These are phyloP conservation scores for Pinus albicaulis DNA, from an alignment of 75 land plant genomes.

Conservation along the genomic window DNA sequence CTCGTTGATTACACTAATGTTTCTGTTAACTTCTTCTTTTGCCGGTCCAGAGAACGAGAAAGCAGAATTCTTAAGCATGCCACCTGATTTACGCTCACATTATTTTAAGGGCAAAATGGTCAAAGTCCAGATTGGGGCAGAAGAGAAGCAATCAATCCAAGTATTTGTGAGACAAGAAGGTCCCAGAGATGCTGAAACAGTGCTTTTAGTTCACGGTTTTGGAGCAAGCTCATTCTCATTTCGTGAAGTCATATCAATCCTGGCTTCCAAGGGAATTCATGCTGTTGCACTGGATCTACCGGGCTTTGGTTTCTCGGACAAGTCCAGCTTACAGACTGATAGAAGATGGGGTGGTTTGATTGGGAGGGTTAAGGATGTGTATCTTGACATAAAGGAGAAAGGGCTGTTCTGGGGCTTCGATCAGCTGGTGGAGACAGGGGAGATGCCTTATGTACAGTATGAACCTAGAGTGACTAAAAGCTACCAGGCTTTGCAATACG, in stretches of 20 bases:
- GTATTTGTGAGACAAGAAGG: constrained; percentile 56
- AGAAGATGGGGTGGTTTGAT: constrained; percentile 21
- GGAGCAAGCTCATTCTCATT: constrained; percentile 75
- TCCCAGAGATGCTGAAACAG: constrained; percentile 34
- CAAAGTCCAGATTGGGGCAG: constrained; percentile 45
- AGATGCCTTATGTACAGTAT: constrained; percentile 29
- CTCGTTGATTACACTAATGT: constrained; percentile 44
- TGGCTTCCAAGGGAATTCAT: constrained; percentile 41
- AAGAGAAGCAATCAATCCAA: constrained; percentile 35
- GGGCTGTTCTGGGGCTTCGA: constrained; percentile 88
- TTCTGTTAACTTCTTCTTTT: constrained; percentile 23
- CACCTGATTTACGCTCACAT: constrained; percentile 58
- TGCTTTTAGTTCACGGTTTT: constrained; percentile 68
- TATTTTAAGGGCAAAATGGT: constrained; percentile 53
- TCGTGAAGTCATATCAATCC: constrained; percentile 29
- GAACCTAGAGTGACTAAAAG: constrained; percentile 1
- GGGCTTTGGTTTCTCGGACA: constrained; percentile 83
- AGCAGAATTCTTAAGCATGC: constrained; percentile 70
- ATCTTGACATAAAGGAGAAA: constrained; percentile 66
- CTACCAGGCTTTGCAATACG: neutral
- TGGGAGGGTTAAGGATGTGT: constrained; percentile 37
- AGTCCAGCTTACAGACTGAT: constrained; percentile 21
- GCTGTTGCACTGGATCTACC: constrained; percentile 79
- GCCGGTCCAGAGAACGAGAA: constrained; percentile 25
- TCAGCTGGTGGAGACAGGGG: constrained; percentile 70